Percentiles rank a stretch among this genome's conserved stretches.
Conservation (phyloP, 352 stramenopile species). For the Globisporangium alternatum region DNA sequence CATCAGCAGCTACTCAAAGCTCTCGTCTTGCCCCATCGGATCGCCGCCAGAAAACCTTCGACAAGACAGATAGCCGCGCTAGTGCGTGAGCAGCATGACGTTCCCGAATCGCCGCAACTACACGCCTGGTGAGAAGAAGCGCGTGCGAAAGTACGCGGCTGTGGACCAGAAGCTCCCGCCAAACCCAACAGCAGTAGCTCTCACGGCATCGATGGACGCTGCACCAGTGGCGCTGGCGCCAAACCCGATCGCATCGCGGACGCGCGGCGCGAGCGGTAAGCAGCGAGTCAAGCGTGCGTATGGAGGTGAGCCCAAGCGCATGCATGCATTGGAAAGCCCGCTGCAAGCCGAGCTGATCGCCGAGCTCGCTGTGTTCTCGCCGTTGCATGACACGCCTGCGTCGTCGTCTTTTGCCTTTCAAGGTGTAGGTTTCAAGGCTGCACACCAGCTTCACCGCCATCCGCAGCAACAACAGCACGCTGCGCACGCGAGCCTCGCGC, state of each 20-base stretch:
- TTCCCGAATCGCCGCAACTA: conserved; percentile 60
- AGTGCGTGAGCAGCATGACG: conserved; percentile 35
- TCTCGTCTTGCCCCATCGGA: neutral
- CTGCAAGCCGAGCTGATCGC: conserved; percentile 15
- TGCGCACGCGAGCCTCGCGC: conserved; percentile 13
- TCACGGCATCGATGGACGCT: neutral
- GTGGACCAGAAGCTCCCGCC: conserved; percentile 4
- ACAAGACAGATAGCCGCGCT: neutral
- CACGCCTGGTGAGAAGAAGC: conserved; percentile 39
- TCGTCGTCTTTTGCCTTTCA: conserved; percentile 6
- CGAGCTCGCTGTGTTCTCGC: conserved; percentile 14
- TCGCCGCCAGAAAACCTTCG: neutral
- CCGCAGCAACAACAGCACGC: conserved; percentile 10
- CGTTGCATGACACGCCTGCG: conserved; percentile 6
- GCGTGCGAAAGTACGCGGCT: conserved; percentile 26
- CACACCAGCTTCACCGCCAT: neutral
- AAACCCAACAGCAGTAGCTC: neutral
- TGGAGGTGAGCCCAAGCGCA: conserved; percentile 12
- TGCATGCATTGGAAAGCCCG: conserved; percentile 2
- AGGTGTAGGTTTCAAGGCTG: conserved; percentile 5
- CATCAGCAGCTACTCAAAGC: neutral
- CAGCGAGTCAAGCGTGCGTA: neutral
- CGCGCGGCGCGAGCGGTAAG: conserved; percentile 15
- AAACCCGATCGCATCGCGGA: neutral
- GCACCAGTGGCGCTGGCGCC: neutral